Evolutionary conservation across 768 basidiomycete genomes (phyloP).

Genomic region (Cubamyces lactineus): DNA sequence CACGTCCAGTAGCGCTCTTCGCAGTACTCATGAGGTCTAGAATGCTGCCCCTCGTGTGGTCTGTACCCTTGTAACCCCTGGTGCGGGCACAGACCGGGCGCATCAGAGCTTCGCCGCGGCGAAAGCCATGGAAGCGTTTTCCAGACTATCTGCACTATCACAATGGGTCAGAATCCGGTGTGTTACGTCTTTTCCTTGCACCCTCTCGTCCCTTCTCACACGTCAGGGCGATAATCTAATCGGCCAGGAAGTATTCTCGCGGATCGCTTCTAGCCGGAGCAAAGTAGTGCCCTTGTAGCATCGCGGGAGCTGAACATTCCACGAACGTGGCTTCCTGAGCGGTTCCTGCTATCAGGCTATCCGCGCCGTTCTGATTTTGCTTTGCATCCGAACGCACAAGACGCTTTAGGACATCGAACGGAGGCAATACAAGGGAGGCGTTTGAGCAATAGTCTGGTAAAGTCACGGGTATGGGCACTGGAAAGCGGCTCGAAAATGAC

Average conservation of each 20-base stretch:
- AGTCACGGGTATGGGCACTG: neutral
- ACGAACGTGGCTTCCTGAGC: neutral
- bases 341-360: neutral
- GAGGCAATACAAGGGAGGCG: neutral
- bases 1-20: slow-evolving; percentile 8
- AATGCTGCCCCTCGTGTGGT: neutral
- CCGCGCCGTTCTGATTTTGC: slow-evolving; percentile 1
- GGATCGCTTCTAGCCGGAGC: slow-evolving; percentile 10
- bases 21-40: slow-evolving; percentile 5
- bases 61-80: neutral
- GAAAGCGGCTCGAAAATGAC: neutral
- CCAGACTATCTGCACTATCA: slow-evolving; percentile 8
- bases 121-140: slow-evolving; percentile 15
- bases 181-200: slow-evolving; percentile 7
- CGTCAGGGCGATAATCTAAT: neutral
- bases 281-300: slow-evolving; percentile 15
- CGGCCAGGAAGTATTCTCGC: neutral
- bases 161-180: slow-evolving; percentile 7
- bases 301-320: slow-evolving; percentile 20
- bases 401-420: neutral
- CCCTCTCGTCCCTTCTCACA: slow-evolving; percentile 2
- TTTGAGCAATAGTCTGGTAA: slow-evolving; percentile 2
- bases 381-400: neutral
- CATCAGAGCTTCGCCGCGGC: slow-evolving; percentile 9
- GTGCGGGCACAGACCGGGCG: slow-evolving; percentile 13